Evolutionary conservation across 768 basidiomycete genomes (phyloP).

Genomic region (Cyathus striatus): DNA sequence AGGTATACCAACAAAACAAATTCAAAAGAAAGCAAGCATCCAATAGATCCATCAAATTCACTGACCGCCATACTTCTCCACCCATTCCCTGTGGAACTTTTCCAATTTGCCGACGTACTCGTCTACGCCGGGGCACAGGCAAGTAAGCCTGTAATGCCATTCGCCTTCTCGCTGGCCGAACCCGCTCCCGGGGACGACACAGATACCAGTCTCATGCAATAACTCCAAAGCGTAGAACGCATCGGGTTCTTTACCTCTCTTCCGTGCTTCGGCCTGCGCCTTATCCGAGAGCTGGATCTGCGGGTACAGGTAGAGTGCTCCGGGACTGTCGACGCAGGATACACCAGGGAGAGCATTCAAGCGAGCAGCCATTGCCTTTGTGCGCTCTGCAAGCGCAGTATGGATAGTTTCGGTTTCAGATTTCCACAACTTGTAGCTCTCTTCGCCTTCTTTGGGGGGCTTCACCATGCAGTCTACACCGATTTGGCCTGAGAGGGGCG

Average conservation of each 20-base stretch:
- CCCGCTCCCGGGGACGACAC: constrained; percentile 54
- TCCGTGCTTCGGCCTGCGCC: constrained; percentile 68
- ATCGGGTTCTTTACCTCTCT: constrained; percentile 77
- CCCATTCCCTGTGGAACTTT: constrained; percentile 28
- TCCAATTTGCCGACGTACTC: constrained; percentile 87
- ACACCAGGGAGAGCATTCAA: constrained; percentile 84
- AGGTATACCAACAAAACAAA: no score
- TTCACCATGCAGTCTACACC: constrained; percentile 93
- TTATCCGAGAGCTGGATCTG: constrained; percentile 67
- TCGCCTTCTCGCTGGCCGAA: constrained; percentile 88
- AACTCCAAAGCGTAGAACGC: constrained; percentile 82
- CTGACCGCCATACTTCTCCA: constrained; percentile 25
- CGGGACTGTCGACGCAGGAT: constrained; percentile 84
- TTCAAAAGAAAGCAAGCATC: no score
- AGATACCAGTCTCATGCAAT: constrained; percentile 88
- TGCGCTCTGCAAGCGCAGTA: constrained; percentile 65
- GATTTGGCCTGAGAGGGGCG: constrained; percentile 87
- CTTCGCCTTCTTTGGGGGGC: constrained; percentile 73
- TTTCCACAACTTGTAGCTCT: constrained; percentile 76
- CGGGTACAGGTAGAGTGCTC: constrained; percentile 93
- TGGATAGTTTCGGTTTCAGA: constrained; percentile 82
- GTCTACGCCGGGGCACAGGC: constrained; percentile 90
- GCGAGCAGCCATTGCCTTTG: constrained; percentile 63
- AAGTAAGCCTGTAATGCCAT: constrained; percentile 89
- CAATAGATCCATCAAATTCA: constrained; percentile 1